Percentiles rank a stretch among this genome's conserved stretches.
phyloP scores from a whole-genome alignment of 176 grass and related monocot species.

The Aegilops bicornis region DNA sequence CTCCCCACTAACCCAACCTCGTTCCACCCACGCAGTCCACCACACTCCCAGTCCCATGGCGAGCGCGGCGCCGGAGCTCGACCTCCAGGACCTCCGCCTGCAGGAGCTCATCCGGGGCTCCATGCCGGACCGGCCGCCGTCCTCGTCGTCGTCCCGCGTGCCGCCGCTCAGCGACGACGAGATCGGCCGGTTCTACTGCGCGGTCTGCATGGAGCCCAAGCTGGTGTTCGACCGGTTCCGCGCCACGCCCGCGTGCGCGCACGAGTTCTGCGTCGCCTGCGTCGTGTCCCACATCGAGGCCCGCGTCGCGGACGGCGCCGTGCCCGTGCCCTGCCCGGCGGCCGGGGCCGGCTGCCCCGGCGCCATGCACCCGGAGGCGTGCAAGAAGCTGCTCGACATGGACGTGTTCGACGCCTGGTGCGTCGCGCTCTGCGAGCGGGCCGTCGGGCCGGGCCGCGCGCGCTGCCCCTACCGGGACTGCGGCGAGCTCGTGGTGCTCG shows the following conservation, averaged over 20 bases:
- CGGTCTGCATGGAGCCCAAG: slow-evolving; percentile 22
- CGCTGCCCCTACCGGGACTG: slow-evolving; percentile 34
- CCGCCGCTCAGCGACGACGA: slow-evolving; percentile 38
- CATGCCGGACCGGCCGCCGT: not conserved
- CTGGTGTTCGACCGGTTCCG: slow-evolving; percentile 23
- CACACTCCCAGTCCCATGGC: not conserved
- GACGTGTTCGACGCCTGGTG: slow-evolving; percentile 51
- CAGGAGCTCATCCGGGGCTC: slow-evolving; percentile 42
- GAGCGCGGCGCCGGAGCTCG: not conserved
- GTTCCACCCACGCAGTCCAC: not conserved
- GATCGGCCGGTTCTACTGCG: slow-evolving; percentile 41
- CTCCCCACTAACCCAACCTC: not conserved
- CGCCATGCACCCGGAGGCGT: slow-evolving; percentile 34
- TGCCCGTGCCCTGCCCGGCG: slow-evolving; percentile 33
- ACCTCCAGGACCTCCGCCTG: not conserved
- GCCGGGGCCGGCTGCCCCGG: not conserved
- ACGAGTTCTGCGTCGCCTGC: slow-evolving; percentile 45
- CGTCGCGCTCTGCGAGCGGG: slow-evolving; percentile 47
- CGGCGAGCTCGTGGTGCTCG: slow-evolving; percentile 28
- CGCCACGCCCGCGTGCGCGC: not conserved
- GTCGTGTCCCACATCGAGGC: slow-evolving; percentile 31
- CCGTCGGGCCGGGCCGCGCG: slow-evolving; percentile 14
- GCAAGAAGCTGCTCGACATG: slow-evolving; percentile 47
- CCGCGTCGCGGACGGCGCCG: slow-evolving; percentile 18
- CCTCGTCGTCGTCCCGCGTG: not conserved